Percentiles rank a stretch among this genome's conserved stretches.
Evolutionary conservation across 805 yeast species (phyloP).

Genomic region (Saturnispora gosingensis): DNA sequence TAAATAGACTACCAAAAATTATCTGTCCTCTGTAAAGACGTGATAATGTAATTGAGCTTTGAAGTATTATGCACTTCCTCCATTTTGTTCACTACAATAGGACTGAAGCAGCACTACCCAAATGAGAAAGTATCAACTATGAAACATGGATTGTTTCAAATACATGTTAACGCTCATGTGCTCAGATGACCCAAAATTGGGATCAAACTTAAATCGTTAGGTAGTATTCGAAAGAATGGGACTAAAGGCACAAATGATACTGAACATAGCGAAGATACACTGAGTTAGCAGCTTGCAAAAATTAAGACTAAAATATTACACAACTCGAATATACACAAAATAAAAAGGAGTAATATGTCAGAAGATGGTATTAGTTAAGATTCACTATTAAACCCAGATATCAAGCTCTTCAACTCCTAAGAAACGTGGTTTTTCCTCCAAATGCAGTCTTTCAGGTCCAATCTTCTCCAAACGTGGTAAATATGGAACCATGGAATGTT

Average conservation of each 20-base stretch:
- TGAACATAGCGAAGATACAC: neutral
- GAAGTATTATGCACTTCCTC: neutral
- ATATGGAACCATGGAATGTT: slow-evolving; percentile 72
- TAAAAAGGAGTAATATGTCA: neutral
- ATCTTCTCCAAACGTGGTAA: slow-evolving; percentile 51
- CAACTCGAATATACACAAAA: neutral
- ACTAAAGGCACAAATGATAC: neutral
- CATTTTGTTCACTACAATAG: neutral
- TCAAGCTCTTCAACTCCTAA: slow-evolving; percentile 25
- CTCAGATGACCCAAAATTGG: neutral
- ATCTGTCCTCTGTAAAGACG: neutral
- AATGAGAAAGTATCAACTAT: neutral
- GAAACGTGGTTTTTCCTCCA: slow-evolving; percentile 15
- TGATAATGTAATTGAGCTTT: too few relatives aligned
- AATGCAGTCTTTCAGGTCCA: slow-evolving; percentile 11
- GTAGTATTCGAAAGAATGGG: too few relatives aligned
- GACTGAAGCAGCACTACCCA: neutral
- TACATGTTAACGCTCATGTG: neutral
- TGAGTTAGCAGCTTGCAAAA: neutral
- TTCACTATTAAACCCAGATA: slow-evolving; percentile 19
- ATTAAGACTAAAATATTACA: neutral
- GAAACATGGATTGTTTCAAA: neutral
- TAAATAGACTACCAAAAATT: neutral
- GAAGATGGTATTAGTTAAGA: neutral
- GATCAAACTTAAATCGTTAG: neutral